These are phyloP conservation scores for Balansia obtecta DNA, from an alignment of 2,329 filamentous ascomycete species.

Conservation along the genomic window DNA sequence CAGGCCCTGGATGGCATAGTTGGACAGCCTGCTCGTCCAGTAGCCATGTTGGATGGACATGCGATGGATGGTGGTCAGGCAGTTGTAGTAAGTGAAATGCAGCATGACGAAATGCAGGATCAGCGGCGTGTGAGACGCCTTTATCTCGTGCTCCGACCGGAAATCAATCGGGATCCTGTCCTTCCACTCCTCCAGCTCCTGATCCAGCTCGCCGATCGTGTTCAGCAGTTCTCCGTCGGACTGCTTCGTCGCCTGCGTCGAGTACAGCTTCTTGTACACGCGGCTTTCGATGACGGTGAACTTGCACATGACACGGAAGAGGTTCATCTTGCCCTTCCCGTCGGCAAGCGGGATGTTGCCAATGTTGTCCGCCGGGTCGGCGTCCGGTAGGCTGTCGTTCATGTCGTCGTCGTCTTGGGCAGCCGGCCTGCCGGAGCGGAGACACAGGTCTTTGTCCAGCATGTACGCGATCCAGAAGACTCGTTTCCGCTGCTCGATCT, in stretches of 20 bases:
- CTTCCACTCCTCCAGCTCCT: conserved; percentile 87
- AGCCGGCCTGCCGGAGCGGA: conserved; percentile 46
- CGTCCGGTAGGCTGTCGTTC: conserved; percentile 91
- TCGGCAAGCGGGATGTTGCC: conserved; percentile 87
- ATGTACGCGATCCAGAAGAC: conserved; percentile 57
- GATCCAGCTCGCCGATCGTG: conserved; percentile 89
- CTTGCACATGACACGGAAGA: conserved; percentile 87
- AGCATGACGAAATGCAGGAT: conserved; percentile 89
- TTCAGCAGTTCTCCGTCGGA: conserved; percentile 88
- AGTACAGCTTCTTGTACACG: conserved; percentile 88
- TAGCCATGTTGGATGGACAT: conserved; percentile 98
- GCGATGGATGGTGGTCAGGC: conserved; percentile 89
- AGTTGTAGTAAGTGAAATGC: conserved; percentile 97
- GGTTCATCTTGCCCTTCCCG: conserved; percentile 83
- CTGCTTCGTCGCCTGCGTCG: conserved; percentile 81
- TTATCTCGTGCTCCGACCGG: conserved; percentile 93
- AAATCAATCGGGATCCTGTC: conserved; percentile 91
- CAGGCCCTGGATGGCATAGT: conserved; percentile 88
- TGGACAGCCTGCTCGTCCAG: conserved; percentile 90
- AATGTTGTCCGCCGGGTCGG: conserved; percentile 81
- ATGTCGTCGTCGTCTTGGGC: conserved; percentile 60
- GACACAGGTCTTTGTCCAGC: conserved; percentile 50
- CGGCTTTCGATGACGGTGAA: conserved; percentile 86
- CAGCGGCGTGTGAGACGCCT: conserved; percentile 81
- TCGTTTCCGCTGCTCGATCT: conserved; percentile 73